These are phyloP conservation scores for Mortierella antarctica DNA, from an alignment of 192 early-diverging fungal genomes.

Conservation along the genomic window DNA sequence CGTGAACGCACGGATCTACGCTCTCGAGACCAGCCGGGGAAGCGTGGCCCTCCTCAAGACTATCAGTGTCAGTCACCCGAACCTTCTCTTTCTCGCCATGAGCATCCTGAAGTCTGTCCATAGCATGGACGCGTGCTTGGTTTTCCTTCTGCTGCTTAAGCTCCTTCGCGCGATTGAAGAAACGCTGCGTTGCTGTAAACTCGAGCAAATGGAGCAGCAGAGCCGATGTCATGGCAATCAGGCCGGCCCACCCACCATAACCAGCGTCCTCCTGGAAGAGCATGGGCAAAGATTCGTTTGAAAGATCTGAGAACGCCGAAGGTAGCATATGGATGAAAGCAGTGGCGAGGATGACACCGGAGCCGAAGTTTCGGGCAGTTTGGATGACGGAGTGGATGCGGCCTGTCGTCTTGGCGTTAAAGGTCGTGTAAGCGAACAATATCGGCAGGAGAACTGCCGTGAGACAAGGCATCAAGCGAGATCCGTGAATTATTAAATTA, in stretches of 20 bases:
- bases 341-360: constrained; percentile 81
- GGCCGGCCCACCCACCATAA: constrained; percentile 65
- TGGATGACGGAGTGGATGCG: constrained; percentile 45
- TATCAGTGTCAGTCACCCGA: background rate
- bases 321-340: constrained; percentile 83
- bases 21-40: background rate
- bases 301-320: constrained; percentile 56
- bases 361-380: constrained; percentile 67
- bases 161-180: constrained; percentile 10
- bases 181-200: constrained; percentile 56
- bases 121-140: constrained; percentile 10
- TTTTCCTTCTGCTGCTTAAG: background rate
- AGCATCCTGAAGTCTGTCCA: background rate
- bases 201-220: constrained; percentile 76
- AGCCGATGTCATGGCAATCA: constrained; percentile 77
- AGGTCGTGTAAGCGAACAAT: constrained; percentile 20
- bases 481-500: background rate
- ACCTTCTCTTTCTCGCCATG: constrained; percentile 9
- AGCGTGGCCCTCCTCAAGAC: constrained; percentile 19
- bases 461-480: background rate
- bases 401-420: constrained; percentile 10
- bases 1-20: constrained; percentile 21
- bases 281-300: constrained; percentile 58
- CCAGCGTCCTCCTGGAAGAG: constrained; percentile 55
- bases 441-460: constrained; percentile 29